These are phyloP conservation scores for Begonia masoniana DNA, from an alignment of 306 rosid genomes.

Conservation along the genomic window DNA sequence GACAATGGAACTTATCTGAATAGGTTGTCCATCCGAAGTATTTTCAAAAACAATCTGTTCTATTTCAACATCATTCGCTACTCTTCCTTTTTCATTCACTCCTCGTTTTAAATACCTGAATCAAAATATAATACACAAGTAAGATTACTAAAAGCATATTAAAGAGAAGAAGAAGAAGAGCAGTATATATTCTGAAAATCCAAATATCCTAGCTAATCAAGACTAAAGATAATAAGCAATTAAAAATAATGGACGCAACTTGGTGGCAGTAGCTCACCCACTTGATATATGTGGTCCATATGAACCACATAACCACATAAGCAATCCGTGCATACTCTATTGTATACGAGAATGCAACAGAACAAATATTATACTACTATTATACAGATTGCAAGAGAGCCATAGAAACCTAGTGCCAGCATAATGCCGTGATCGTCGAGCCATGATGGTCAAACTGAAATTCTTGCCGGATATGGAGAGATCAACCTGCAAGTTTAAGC, in stretches of 20 bases:
- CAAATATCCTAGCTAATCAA: too few relatives aligned
- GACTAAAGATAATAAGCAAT: too few relatives aligned
- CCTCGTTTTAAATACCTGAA: slow-evolving; percentile 91
- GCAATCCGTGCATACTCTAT: too few relatives aligned
- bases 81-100: slow-evolving; percentile 90
- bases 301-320: too few relatives aligned
- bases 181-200: too few relatives aligned
- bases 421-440: slow-evolving; percentile 93
- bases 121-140: background rate
- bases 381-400: background rate
- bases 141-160: background rate
- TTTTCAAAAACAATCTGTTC: slow-evolving; percentile 73
- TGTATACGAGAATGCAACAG: too few relatives aligned
- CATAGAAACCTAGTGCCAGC: slow-evolving; percentile 87
- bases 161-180: background rate
- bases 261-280: too few relatives aligned
- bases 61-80: slow-evolving; percentile 98
- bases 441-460: slow-evolving; percentile 59
- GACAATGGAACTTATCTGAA: slow-evolving; percentile 83
- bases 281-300: too few relatives aligned
- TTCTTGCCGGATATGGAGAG: slow-evolving; percentile 48
- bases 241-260: too few relatives aligned
- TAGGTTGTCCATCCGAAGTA: slow-evolving; percentile 42
- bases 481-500: slow-evolving; percentile 37
- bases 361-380: background rate